These are phyloP conservation scores for Pleurotus salmoneostramineus DNA, from an alignment of 768 basidiomycete genomes.

Conservation along the genomic window DNA sequence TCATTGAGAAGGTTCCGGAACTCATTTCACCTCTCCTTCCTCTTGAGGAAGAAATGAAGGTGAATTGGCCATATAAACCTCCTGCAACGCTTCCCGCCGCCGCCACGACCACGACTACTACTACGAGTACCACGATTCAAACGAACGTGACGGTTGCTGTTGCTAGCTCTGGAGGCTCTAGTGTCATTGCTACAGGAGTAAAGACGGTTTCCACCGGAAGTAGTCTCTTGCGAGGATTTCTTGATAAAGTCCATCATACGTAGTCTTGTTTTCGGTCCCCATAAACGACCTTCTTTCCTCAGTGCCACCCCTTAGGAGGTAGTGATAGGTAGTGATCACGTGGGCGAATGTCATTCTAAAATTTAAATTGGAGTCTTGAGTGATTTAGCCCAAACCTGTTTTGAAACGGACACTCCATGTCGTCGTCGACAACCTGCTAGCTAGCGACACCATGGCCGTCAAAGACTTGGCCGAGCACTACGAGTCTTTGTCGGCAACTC, in stretches of 20 bases:
- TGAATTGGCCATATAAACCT: slow-evolving; percentile 41
- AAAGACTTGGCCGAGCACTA: slow-evolving; percentile 30
- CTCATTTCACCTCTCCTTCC: slow-evolving; percentile 41
- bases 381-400: not conserved
- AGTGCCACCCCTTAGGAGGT: not conserved
- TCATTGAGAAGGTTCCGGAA: slow-evolving; percentile 36
- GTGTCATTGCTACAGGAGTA: too few relatives aligned
- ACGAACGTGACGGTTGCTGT: too few relatives aligned
- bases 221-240: not conserved
- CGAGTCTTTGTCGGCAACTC: slow-evolving; percentile 15
- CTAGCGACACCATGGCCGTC: slow-evolving; percentile 22
- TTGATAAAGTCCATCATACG: not conserved
- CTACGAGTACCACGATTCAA: not conserved
- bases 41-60: slow-evolving; percentile 48
- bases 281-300: too few relatives aligned
- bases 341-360: not conserved
- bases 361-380: not conserved
- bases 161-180: too few relatives aligned
- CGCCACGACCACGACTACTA: not conserved
- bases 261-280: too few relatives aligned
- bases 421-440: slow-evolving; percentile 12
- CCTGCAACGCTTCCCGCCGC: not conserved
- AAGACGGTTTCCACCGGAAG: not conserved
- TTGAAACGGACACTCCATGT: not conserved
- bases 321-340: not conserved